Base-by-base conservation (phyloP, 2,329 filamentous ascomycete species). In the Alternaria angustiovoidea region DNA sequence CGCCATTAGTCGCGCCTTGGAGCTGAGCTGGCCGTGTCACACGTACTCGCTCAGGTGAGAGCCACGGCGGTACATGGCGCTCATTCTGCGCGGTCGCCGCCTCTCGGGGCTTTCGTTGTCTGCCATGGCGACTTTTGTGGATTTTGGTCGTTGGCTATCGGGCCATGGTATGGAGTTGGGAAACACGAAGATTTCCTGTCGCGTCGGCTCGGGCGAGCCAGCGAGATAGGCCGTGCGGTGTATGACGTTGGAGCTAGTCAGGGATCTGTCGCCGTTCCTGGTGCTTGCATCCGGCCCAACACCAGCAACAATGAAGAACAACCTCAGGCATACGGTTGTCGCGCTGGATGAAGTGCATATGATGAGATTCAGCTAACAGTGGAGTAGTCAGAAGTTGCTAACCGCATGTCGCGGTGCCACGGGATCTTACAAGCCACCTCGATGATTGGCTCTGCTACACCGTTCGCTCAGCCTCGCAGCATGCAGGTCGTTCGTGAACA, bases 1-100 rank as follows among this genome's bases (percentile, higher is more conserved):
- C 47, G 12, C 49, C 5, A 70, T 65, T 44, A 62, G 58, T 62
- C 58, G 57, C 53, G 42, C 46, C 48, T 34, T 24, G 7, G 28
- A 42, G 24, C 20, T 30, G 28, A 34, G 49, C 22, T 58, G 44
- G 38, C 46, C 14, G 56, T 20, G 9, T 56, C 41, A 46, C 49
- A 65, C 74, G 55, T 69, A 78, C 81, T 76, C 69, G 84, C 79
- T 85, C 71, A 88, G 84, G 72, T 92, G 92, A 52, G 89, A 91
- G 66, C 84, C 84, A 56, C 90, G 83, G 54, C 89, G 84, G 78
- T 92, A 92, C 63, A 91, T 75, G 53, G 66, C 66, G 64, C 72
- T 68, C 67, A 68, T 75, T 67, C 79, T 53, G 44, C 70, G 67
- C 54, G 67, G 73, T 67, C 72, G 68, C 59, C 68, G 75, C 73